Percentiles rank a stretch among this genome's conserved stretches.
phyloP scores from a whole-genome alignment of 1,284 basidiomycete species.

The Coniferiporia sulphurascens region DNA sequence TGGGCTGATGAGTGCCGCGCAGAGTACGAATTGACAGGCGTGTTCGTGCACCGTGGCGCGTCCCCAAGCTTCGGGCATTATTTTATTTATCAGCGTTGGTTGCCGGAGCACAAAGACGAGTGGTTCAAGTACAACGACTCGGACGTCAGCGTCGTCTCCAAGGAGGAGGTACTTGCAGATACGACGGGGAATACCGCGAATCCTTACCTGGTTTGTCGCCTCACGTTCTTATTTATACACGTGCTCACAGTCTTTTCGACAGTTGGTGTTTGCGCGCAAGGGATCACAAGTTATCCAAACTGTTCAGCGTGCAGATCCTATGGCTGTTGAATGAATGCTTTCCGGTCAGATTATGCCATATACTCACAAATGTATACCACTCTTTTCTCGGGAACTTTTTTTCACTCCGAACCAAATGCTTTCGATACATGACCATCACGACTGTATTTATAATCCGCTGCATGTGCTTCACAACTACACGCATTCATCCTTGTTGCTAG shows the following conservation, averaged over 20 bases:
- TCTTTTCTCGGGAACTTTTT: neutral
- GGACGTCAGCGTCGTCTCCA: conserved; percentile 66
- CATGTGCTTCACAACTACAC: neutral
- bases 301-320: conserved; percentile 55
- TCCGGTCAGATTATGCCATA: conserved; percentile 15
- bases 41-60: conserved; percentile 92
- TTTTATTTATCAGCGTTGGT: conserved; percentile 82
- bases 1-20: conserved; percentile 71
- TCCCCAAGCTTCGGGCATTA: conserved; percentile 84
- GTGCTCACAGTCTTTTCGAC: conserved; percentile 3
- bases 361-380: neutral
- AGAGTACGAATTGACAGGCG: conserved; percentile 89
- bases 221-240: neutral
- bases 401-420: neutral
- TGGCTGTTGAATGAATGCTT: conserved; percentile 20
- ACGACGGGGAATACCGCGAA: conserved; percentile 79
- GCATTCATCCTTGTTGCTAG: neutral
- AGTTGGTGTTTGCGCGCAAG: conserved; percentile 81
- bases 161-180: conserved; percentile 73
- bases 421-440: neutral
- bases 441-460: neutral
- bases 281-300: conserved; percentile 71
- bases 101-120: conserved; percentile 68
- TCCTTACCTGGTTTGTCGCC: conserved; percentile 66
- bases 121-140: conserved; percentile 98